Base-by-base conservation (phyloP, 306 rosid genomes). In the Quercus suber region DNA sequence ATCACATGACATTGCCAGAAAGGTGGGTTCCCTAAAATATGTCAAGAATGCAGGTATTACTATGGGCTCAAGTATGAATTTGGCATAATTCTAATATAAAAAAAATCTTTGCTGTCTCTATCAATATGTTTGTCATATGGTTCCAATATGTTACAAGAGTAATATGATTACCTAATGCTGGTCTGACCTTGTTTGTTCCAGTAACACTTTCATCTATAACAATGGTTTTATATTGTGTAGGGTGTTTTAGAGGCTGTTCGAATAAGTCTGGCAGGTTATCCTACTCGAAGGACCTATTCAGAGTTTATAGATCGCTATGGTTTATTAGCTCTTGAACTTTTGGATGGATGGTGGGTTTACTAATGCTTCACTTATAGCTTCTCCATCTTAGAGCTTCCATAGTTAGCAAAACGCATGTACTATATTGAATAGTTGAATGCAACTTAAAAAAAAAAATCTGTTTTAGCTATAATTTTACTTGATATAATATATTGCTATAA, bases 221-320 rank as follows among this genome's bases (percentile, higher is more conserved):
- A 55, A 45, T 15, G n/a, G 27, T 37, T 80, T 61, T 76, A 53
- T 57, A 83, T 77, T 71, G 30, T 85, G 72, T 75, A 95, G 99
- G 99, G 99, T 10, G 99, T 95, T 84, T 89, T 95, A 76, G 99
- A 95, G 85, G 98, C 98, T 82, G 94, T 95, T 80, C 97, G 99
- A 61, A 95, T 95, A 82, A 95, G 99, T 89, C 87, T 95, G 79
- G 99, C 99, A 5, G 99, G 99, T 63, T 95, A 95, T 85, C 99
- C 99, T 59, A 91, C 99, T 9, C 93, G 99, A 76, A 89, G 90
- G 86, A 87, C 93, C 79, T 95, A 89, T 71, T 75, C 96, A 5
- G 98, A 95, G 83, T 95, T 95, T 88, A 86, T 92, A 71, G 94
- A 95, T 84, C 99, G 99, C 76, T 95, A 89, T 91, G 97, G 99